A percentile compares a stretch with the other conserved stretches of the same genome.
phyloP scores from a whole-genome alignment of 2,329 filamentous ascomycete species.

The Cladophialophora psammophila region DNA sequence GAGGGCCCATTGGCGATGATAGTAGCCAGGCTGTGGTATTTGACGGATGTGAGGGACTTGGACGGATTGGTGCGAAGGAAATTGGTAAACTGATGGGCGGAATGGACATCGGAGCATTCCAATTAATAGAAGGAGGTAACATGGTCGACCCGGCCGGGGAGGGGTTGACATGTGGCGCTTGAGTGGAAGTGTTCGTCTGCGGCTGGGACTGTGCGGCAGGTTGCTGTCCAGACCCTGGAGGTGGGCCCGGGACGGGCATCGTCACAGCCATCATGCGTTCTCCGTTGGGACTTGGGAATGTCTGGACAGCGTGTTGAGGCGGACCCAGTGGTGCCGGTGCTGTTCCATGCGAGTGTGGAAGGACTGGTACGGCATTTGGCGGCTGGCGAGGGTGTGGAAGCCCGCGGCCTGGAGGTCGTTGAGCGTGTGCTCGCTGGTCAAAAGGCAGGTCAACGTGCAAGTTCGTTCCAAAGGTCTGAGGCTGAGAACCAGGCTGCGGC shows the following conservation, averaged over 20 bases:
- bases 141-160: background rate
- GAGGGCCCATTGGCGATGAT: constrained; percentile 37
- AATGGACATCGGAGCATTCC: background rate
- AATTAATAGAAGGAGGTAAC: background rate
- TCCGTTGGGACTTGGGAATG: constrained; percentile 29
- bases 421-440: background rate
- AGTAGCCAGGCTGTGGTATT: constrained; percentile 37
- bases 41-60: constrained; percentile 1
- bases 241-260: constrained; percentile 26
- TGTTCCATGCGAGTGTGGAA: background rate
- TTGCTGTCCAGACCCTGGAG: constrained; percentile 27
- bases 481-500: constrained; percentile 1
- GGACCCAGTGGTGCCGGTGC: background rate
- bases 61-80: background rate
- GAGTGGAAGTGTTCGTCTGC: background rate
- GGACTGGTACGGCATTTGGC: background rate
- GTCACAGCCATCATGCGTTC: constrained; percentile 30
- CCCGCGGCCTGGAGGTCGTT: background rate
- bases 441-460: background rate
- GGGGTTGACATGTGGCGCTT: background rate
- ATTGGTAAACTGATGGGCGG: background rate
- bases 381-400: background rate
- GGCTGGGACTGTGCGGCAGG: constrained; percentile 8
- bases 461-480: constrained; percentile 9
- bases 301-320: constrained; percentile 16